Base-by-base conservation (phyloP, 495 filamentous ascomycete species). In the Margaritispora aquatica region DNA sequence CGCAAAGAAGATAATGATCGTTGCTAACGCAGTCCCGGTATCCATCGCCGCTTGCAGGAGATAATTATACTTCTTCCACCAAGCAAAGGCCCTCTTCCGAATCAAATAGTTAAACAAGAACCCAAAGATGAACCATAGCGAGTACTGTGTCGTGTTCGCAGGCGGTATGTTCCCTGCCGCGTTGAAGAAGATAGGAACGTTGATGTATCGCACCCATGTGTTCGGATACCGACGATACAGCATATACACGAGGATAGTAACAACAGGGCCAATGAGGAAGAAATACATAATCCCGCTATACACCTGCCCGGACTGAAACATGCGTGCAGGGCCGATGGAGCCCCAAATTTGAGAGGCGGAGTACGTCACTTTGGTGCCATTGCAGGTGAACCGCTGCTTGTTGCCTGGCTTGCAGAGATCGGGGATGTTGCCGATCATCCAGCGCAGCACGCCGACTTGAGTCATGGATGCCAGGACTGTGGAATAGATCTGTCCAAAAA, bases 41-140 rank as follows among this genome's bases (percentile, higher is more conserved):
- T 79, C 76, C 74, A 78, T 53, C 83, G 78, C 0, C 74, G 77
- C 64, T 86, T 83, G 68, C 86, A 88, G 36, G 86, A 83, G 27
- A 83, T 74, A 46, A 87, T 73, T 2, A 83, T 87, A 7, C 86
- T 88, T 62, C 87, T 85, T 69, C 86, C 86, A 89, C 86, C 86
- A 89, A 1, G 72, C 76, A 47, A 82, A 79, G 58, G 78, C 71
- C 2, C 77, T 71, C 29, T 77, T 79, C 58, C 78, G 76, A 54
- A 89, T 69, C n/a, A 76, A 58, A 52, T 80, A 75, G 63, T 89
- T 84, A 73, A 89, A 89, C 2, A 85, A 66, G 31, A 76, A 77
- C 27, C 84, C 84, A 0, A 56, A 23, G 20, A 61, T 17, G 9
- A 26, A 21, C 84, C 86, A 88, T 0, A 77, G 80, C 9, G 84